These are phyloP conservation scores for Hemisphaericaspora xylofermentans DNA, from an alignment of 1,139 yeast species.

Conservation along the genomic window DNA sequence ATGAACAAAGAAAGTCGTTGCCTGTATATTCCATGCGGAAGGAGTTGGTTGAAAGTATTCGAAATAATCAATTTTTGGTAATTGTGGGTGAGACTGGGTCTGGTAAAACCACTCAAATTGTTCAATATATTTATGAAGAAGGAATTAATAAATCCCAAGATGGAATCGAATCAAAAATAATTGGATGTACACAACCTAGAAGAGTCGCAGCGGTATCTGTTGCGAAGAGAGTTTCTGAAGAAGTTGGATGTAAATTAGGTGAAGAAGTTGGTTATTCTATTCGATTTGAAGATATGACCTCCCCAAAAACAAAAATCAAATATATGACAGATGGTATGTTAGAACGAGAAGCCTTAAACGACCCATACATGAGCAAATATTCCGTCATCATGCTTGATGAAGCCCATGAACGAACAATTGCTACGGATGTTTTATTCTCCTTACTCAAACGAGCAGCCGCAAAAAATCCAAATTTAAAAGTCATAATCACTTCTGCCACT, in stretches of 20 bases:
- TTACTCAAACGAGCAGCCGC: slow-evolving; percentile 70
- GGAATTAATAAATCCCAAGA: slow-evolving; percentile 24
- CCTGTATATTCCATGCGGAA: slow-evolving; percentile 72
- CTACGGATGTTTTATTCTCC: slow-evolving; percentile 91
- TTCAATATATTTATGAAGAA: slow-evolving; percentile 40
- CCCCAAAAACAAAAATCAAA: slow-evolving; percentile 56
- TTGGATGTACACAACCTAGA: slow-evolving; percentile 92
- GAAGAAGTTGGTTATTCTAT: slow-evolving; percentile 82
- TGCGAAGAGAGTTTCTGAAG: slow-evolving; percentile 85
- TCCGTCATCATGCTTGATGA: slow-evolving; percentile 90
- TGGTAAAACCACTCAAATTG: slow-evolving; percentile 45
- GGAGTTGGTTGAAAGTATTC: slow-evolving; percentile 56
- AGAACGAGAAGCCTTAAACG: slow-evolving; percentile 76
- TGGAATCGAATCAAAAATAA: slow-evolving; percentile 36
- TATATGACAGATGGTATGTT: slow-evolving; percentile 94
- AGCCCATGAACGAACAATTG: slow-evolving; percentile 93
- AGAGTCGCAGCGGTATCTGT: slow-evolving; percentile 96
- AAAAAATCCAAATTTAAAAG: slow-evolving; percentile 70
- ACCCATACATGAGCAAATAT: slow-evolving; percentile 69
- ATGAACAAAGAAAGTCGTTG: slow-evolving; percentile 63
- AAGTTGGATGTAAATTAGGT: slow-evolving; percentile 71
- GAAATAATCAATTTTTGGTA: slow-evolving; percentile 43
- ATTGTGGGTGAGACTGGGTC: slow-evolving; percentile 52
- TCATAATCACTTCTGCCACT: slow-evolving; percentile 91
- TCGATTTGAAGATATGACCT: slow-evolving; percentile 78